Evolutionary conservation across 2,329 filamentous ascomycete species (phyloP), one percentile per base, ranked within the genome.

Genomic region (Monascus ruber): DNA sequence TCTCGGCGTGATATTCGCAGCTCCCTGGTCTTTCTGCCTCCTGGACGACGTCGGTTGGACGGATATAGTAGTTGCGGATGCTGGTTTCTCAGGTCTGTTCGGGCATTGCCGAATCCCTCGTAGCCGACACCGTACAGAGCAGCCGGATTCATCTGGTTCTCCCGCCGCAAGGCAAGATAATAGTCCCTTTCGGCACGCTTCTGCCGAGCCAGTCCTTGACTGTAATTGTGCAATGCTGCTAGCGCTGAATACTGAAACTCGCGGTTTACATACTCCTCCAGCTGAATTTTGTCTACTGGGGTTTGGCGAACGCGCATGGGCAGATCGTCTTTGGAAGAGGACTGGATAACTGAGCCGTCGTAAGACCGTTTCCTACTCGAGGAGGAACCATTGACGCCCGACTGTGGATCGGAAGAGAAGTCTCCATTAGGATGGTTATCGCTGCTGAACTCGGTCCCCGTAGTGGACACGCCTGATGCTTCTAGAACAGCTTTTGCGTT

Each of bases 31-130:
- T 81, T 79, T 49, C 84, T 78, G 51, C 82, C 82, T 31, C 86
- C 88, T 1, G 83, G 81, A 39, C 83, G 79, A 46, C 77, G 79
- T 57, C 86, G 83, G 50, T 84, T 77, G 31, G 70, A 68, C 24
- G 88, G 88, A 65, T 96, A 96, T 34, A 94, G 63, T 43, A 96
- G 70, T 46, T 77, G 74, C 34, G 81, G 73, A 38, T 71, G 71
- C 36, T 76, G 79, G 35, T 73, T 73, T 42, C 80, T 71, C 43
- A 70, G 69, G 53, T 88, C 86, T 26, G 89, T 95, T 52, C 78
- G 72, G 44, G 83, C 82, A 67, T 96, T 96, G 48, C 85, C 89
- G 56, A 83, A 94, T 34, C 88, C 89, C 56, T 77, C 79, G 59
- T 94, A 98, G 39, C 91, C 91, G 51, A 69, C 65, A 26, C 78